These are phyloP conservation scores for Rubroboletus pulcherrimus DNA, from an alignment of 768 basidiomycete species.

Conservation along the genomic window DNA sequence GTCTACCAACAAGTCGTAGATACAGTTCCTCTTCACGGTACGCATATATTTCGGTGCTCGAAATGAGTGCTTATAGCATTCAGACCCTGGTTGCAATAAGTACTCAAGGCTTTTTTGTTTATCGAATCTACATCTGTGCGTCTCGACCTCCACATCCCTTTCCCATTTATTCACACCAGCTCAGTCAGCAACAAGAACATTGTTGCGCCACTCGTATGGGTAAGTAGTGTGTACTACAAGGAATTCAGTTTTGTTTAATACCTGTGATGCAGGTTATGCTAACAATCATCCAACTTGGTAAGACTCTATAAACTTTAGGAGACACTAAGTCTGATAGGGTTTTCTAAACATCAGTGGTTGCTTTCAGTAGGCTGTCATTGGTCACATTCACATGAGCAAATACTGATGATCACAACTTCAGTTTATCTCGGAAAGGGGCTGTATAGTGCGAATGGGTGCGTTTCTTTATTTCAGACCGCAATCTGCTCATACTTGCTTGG, in stretches of 20 bases:
- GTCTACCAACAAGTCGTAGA: neutral
- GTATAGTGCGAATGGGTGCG: neutral
- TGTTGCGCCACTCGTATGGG: constrained; percentile 7
- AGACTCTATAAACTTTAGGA: neutral
- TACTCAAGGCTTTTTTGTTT: constrained; percentile 10
- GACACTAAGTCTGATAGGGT: neutral
- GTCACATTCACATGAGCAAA: neutral
- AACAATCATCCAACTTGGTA: constrained; percentile 7
- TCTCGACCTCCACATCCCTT: neutral
- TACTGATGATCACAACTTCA: neutral
- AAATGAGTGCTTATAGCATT: neutral
- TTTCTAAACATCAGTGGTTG: neutral
- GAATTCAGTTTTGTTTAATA: neutral
- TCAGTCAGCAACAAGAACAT: constrained; percentile 11
- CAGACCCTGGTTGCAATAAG: constrained; percentile 2
- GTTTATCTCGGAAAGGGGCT: constrained; percentile 2
- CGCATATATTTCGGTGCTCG: neutral
- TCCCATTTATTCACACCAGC: neutral
- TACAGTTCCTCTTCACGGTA: constrained; percentile 9
- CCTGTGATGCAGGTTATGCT: neutral
- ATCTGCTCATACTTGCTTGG: neutral
- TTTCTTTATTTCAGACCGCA: neutral
- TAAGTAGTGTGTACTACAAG: neutral
- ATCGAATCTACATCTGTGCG: constrained; percentile 13
- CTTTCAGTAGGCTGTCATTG: neutral